Evolutionary conservation across 352 stramenopile species (phyloP), one percentile per base, ranked within the genome.

Genomic region (Pythium sukuiense): DNA sequence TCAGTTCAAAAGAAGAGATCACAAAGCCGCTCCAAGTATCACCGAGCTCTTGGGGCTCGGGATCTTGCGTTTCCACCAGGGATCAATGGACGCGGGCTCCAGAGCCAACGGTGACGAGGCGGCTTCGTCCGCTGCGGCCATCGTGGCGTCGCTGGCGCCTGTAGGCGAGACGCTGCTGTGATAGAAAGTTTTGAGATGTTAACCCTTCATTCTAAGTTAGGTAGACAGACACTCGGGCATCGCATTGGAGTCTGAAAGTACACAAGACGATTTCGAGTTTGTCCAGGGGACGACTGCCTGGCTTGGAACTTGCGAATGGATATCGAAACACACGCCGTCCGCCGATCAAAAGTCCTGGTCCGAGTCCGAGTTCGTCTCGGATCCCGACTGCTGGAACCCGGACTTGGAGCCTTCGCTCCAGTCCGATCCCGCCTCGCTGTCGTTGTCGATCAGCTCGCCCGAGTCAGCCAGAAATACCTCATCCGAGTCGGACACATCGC

Each of bases 401-500:
- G 85, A 93, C 9, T 77, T 72, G 1, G 81, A 90, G 45, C 74
- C 76, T 48, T 85, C 83, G 41, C 67, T 74, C 48, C 67, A 77
- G 30, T 86, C 79, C 1, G 69, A 77, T 13, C 76, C 81, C 0
- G 80, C 88, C 50, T 82, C 84, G 70, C 95, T 87, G 65, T 94
- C 82, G 56, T 95, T 92, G 71, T 89, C 86, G 59, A 93, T 92
- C 29, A 93, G 74, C 59, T 94, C 84, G 0, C 75, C 82, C 52
- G 87, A 95, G 67, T 95, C 87, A 35, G 87, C 87, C 63, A 95
- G 67, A 4, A 85, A 95, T 6, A 95, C 85, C 37, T 95, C 80
- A 35, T 93, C 87, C 69, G 82, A 92, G 71, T 91, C 84, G 12
- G 82, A 91, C 20, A 70, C 83, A 61, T 63, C 30, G 53, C 59